These are phyloP conservation scores for Eragrostis nindensis DNA, from an alignment of 176 grass and related monocot species.

Conservation along the genomic window DNA sequence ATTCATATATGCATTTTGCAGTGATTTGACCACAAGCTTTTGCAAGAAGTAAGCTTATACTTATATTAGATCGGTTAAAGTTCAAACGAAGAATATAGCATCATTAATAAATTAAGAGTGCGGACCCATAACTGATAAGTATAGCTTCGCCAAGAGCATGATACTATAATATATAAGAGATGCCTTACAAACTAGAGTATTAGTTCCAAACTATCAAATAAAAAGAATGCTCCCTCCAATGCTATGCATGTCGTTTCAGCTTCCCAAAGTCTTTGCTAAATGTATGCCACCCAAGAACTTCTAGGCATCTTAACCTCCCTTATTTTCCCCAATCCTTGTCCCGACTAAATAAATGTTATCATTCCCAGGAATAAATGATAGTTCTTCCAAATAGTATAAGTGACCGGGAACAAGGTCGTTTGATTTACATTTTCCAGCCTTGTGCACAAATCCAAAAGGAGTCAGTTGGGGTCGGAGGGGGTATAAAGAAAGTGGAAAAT, in stretches of 20 bases:
- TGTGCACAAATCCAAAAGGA: background rate
- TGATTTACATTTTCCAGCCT: background rate
- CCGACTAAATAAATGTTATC: background rate
- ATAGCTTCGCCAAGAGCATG: constrained; percentile 16
- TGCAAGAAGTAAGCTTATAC: background rate
- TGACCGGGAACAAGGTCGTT: background rate
- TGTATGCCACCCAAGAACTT: background rate
- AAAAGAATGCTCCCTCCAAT: background rate
- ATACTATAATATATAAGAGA: constrained; percentile 12
- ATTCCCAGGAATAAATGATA: background rate
- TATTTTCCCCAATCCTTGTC: background rate
- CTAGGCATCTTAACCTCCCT: background rate
- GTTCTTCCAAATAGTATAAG: background rate
- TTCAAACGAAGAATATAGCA: constrained; percentile 22
- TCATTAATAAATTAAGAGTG: background rate
- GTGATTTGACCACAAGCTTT: background rate
- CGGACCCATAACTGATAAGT: constrained; percentile 6
- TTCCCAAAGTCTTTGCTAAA: background rate
- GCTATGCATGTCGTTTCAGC: background rate
- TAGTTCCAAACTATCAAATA: constrained; percentile 28
- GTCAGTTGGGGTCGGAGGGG: background rate
- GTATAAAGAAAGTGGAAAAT: constrained; percentile 11
- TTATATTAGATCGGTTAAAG: background rate
- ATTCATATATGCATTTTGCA: constrained; percentile 3
- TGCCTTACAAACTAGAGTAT: background rate